Evolutionary conservation across 2,329 filamentous ascomycete species (phyloP).

Genomic region (Cordyceps fumosorosea): DNA sequence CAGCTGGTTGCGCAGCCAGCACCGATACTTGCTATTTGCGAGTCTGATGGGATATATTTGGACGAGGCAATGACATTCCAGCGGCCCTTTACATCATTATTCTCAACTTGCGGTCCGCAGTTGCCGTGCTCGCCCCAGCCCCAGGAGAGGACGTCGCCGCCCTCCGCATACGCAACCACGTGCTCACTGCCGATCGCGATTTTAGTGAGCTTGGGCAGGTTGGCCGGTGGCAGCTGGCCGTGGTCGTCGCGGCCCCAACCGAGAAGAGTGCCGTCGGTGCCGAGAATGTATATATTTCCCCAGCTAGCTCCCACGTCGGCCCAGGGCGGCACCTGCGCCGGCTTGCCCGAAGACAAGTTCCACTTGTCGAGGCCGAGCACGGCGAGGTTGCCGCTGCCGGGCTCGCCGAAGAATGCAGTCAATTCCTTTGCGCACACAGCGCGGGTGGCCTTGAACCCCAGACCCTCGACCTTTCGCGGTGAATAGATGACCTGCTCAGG

Average conservation of each 20-base stretch:
- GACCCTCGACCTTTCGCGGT: conserved; percentile 54
- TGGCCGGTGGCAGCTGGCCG: conserved; percentile 65
- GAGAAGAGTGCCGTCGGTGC: conserved; percentile 50
- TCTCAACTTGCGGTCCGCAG: conserved; percentile 64
- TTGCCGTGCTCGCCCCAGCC: conserved; percentile 99
- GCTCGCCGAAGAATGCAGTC: conserved; percentile 61
- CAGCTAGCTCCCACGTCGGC: conserved; percentile 70
- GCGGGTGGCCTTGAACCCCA: conserved; percentile 55
- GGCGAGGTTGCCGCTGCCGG: conserved; percentile 50
- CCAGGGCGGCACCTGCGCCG: conserved; percentile 50
- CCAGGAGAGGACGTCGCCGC: conserved; percentile 71
- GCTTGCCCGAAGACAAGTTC: conserved; percentile 52
- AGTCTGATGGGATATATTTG: conserved; percentile 44
- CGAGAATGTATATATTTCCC: conserved; percentile 71
- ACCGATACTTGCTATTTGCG: conserved; percentile 55
- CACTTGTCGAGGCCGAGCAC: conserved; percentile 74
- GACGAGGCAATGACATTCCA: conserved; percentile 61
- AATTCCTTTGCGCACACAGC: conserved; percentile 81
- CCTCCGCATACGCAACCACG: conserved; percentile 61
- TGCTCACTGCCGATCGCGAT: conserved; percentile 91
- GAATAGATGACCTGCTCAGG: conserved; percentile 45
- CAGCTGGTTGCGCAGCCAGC: conserved; percentile 92
- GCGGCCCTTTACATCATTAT: conserved; percentile 60
- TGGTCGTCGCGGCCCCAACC: conserved; percentile 84
- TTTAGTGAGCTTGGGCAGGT: conserved; percentile 49